phyloP scores from a whole-genome alignment of 257 asterid species.

The Gardenia jasminoides region DNA sequence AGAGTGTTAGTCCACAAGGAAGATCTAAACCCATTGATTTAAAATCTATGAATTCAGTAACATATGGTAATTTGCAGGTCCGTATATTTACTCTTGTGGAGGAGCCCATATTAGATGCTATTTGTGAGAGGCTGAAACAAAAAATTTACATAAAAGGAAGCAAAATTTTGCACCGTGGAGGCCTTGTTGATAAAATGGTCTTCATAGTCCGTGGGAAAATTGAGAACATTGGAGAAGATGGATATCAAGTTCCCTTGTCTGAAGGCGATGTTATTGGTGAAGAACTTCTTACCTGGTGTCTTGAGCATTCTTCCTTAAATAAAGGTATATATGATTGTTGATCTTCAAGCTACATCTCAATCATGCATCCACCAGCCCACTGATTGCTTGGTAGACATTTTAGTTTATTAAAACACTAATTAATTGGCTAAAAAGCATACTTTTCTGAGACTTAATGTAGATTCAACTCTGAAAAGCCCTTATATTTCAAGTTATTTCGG shows the following conservation, averaged over 20 bases:
- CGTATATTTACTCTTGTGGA: slow-evolving; percentile 71
- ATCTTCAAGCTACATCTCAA: neutral
- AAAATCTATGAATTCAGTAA: neutral
- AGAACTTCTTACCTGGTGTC: slow-evolving; percentile 96
- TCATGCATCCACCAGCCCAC: neutral
- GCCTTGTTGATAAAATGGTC: slow-evolving; percentile 85
- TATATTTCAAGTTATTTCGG: too few species aligned
- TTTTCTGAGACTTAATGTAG: too few species aligned
- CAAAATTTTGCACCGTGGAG: slow-evolving; percentile 55
- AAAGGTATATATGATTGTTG: slow-evolving; percentile 43
- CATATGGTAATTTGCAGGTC: slow-evolving; percentile 48
- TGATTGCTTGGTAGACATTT: neutral
- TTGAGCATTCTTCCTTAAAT: slow-evolving; percentile 81
- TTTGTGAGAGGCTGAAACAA: slow-evolving; percentile 77
- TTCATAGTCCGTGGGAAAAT: slow-evolving; percentile 85
- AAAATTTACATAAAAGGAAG: slow-evolving; percentile 77
- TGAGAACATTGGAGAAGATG: slow-evolving; percentile 78
- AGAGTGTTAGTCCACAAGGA: neutral
- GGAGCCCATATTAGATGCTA: slow-evolving; percentile 81
- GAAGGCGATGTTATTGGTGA: slow-evolving; percentile 93
- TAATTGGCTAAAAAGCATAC: neutral
- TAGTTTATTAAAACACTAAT: neutral
- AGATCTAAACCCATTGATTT: neutral
- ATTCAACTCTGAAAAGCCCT: too few species aligned
- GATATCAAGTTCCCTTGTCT: slow-evolving; percentile 44